Evolutionary conservation across 1,139 yeast genomes (phyloP), one percentile per base, ranked within the genome.

Genomic region (Sugiyamaella castrensis): DNA sequence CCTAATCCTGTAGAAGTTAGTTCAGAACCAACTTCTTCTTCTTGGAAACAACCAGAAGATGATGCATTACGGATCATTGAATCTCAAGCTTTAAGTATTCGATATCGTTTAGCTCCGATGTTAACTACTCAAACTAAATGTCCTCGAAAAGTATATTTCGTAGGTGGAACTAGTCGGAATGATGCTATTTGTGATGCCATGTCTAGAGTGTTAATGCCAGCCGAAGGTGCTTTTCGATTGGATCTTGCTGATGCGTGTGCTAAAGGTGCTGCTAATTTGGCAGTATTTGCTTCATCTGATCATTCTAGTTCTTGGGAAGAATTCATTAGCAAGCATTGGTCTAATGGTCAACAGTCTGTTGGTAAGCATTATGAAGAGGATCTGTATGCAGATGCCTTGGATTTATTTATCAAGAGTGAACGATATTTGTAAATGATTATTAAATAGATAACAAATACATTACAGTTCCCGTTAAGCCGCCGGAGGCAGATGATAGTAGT

Each of bases 211-310:
- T 68, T 89, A 36, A 89, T 91, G 4, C 75, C 79, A 8, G 53
- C 61, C 1, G 71, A 77, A 15, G 94, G 92, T 2, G 81, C 84
- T 51, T 87, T 69, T 65, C 79, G 81, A 55, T 84, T 84, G 28
- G 92, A 87, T 60, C 79, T 87, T 43, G 82, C 92, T 6, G 89
- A 89, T 67, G 95, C 96, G 1, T 89, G 97, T 74, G 97, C 96
- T 1, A 70, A 87, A 43, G 97, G 97, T n/a, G 96, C 96, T 4
- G 95, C 95, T 37, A 86, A 78, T 68, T 85, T 87, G 64, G 95
- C 96, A 1, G 74, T 84, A 46, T 88, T 95, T 87, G 71, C 63
- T 54, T 64, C 53, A 66, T 40, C 41, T 24, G 45, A 41, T 26
- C 49, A 43, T 6, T 30, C 27, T n/a, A 42, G 39, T 28, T 40